Evolutionary conservation across 768 basidiomycete genomes (phyloP), one percentile per base, ranked within the genome.

Genomic region (Exidia glandulosa): DNA sequence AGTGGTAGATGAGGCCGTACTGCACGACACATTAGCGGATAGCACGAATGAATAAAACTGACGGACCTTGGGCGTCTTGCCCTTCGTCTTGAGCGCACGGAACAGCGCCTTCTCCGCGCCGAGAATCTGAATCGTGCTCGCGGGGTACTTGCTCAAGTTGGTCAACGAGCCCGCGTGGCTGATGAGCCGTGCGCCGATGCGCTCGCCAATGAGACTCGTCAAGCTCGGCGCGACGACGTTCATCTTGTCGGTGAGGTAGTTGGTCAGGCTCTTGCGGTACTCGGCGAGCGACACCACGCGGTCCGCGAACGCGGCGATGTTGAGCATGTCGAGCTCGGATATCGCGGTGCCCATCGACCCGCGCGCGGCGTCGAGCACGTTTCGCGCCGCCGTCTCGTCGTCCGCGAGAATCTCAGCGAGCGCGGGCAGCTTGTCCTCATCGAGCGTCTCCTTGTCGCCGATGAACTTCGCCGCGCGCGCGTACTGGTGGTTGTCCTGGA

Each of bases 21-120:
- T 97, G 70, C 4, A 54, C 2, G 25, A 16, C 37, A 59, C n/a
- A 19, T 37, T 2, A 61, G 52, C 23, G 59, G 37, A 33, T 41
- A 57, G 55, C 27, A 23, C 58, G 41, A 45, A 36, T 32, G 47
- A 56, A 59, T 12, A 32, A 32, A 36, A 27, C 57, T 14, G 25
- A 67, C 72, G 57, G 64, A 91, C 92, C 79, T 96, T 96, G 45
- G 95, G 94, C 0, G 95, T 99, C 72, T 98, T 97, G 16, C 95
- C 95, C 74, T 97, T 98, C 32, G 95, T 97, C 79, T 98, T 98
- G 68, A 98, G 78, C 0, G 95, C 95, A 59, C 95, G 78, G 83
- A 98, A 98, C 30, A 98, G 79, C 2, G 95, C 95, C 74, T 98
- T 98, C 77, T 98, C 95, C 27, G 95, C 95, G 66, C 95, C 95